phyloP scores from a whole-genome alignment of 495 filamentous ascomycete genomes.

The Entonaema liquescens region DNA sequence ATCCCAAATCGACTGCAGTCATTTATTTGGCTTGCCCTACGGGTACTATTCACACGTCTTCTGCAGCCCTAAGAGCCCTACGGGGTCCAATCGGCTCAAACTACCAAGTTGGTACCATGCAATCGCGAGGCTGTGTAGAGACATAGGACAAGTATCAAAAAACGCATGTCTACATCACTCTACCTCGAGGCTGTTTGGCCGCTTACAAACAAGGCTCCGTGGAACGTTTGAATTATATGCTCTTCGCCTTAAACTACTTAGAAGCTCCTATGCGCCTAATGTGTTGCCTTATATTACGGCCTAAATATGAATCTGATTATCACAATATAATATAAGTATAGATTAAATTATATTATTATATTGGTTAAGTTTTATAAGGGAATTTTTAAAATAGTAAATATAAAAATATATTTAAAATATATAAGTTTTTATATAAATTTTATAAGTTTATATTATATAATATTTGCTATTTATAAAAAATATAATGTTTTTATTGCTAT shows the following conservation, averaged over 20 bases:
- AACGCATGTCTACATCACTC: neutral
- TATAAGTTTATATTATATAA: too few species aligned
- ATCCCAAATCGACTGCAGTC: neutral
- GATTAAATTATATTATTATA: too few species aligned
- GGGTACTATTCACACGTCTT: neutral
- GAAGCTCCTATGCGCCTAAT: slow-evolving; percentile 2
- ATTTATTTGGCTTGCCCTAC: slow-evolving; percentile 5
- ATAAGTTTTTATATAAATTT: too few species aligned
- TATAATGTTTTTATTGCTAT: too few species aligned
- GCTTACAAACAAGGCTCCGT: slow-evolving; percentile 12
- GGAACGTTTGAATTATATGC: slow-evolving; percentile 3
- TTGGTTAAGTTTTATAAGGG: too few species aligned
- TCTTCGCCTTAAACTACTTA: neutral
- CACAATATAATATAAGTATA: too few species aligned
- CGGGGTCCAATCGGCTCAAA: neutral
- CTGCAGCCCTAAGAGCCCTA: slow-evolving; percentile 7
- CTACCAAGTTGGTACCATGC: neutral
- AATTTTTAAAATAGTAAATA: too few species aligned
- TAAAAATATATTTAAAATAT: too few species aligned
- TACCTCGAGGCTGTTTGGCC: slow-evolving; percentile 1
- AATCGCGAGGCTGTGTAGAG: slow-evolving; percentile 22
- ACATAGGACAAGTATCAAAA: neutral
- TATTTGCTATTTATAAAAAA: too few species aligned
- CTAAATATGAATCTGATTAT: slow-evolving; percentile 3
- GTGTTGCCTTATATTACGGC: neutral